Evolutionary conservation across 257 asterid species (phyloP).

Genomic region (Solanum acaule): DNA sequence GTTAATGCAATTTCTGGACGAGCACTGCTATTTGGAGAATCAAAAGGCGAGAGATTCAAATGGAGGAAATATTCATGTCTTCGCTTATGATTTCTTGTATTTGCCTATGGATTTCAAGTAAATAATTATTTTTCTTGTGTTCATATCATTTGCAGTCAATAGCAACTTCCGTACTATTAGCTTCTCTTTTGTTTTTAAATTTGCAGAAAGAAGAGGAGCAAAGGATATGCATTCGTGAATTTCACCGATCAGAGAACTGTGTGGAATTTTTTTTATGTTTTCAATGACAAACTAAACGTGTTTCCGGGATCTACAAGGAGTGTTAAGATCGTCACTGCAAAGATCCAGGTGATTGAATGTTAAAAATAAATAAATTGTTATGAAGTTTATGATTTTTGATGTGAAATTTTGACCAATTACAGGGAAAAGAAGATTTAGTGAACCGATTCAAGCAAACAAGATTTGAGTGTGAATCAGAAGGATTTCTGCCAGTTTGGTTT

Average conservation of each 20-base stretch:
- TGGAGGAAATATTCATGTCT: neutral
- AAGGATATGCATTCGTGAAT: constrained; percentile 70
- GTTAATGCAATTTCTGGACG: constrained; percentile 30
- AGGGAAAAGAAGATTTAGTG: constrained; percentile 53
- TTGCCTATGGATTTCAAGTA: constrained; percentile 62
- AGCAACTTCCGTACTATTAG: neutral
- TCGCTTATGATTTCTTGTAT: constrained; percentile 61
- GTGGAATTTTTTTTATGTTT: constrained; percentile 23
- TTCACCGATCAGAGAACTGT: constrained; percentile 32
- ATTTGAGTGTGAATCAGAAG: constrained; percentile 42
- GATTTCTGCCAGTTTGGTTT: constrained; percentile 39
- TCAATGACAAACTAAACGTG: constrained; percentile 17
- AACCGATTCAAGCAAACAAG: constrained; percentile 15
- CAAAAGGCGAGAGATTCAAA: neutral
- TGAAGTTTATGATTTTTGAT: neutral
- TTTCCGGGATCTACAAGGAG: constrained; percentile 17
- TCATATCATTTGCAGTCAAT: neutral
- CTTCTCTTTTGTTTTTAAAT: neutral
- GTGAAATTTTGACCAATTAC: neutral
- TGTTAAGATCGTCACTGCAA: constrained; percentile 37
- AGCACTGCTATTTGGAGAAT: constrained; percentile 32
- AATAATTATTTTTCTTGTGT: neutral
- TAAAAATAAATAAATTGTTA: neutral
- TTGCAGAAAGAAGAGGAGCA: constrained; percentile 27
- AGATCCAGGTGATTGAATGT: constrained; percentile 35